Percentiles rank a stretch among this genome's conserved stretches.
Conservation (phyloP, 345 rosid genomes). For the Mangifera indica region DNA sequence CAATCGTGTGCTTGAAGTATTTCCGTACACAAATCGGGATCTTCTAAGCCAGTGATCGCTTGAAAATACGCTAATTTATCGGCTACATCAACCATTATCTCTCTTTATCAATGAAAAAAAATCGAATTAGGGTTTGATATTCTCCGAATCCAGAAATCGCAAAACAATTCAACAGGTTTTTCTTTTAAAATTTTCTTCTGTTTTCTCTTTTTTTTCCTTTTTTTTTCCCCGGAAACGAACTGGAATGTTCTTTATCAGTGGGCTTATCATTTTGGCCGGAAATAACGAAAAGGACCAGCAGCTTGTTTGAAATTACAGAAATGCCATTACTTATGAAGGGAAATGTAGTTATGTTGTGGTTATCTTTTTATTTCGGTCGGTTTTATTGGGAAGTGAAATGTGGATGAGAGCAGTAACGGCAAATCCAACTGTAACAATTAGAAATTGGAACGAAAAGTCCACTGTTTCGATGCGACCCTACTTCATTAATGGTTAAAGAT, state of each 20-base stretch:
- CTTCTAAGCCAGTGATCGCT: conserved; percentile 91
- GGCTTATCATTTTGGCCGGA: not conserved
- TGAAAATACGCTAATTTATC: conserved; percentile 90
- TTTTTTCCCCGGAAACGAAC: not conserved
- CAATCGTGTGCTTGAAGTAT: conserved; percentile 94
- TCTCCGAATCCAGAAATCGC: not conserved
- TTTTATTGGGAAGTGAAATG: not conserved
- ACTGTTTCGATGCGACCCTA: not conserved
- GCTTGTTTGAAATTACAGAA: not conserved
- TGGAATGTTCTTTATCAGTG: not conserved
- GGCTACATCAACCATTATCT: conserved; percentile 72
- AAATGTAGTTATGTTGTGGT: not conserved
- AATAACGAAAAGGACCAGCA: not conserved
- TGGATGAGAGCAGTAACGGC: not conserved
- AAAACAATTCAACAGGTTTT: not conserved
- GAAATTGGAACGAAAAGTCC: not conserved
- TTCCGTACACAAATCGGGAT: conserved; percentile 86
- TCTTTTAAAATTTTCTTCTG: not conserved
- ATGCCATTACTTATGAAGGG: not conserved
- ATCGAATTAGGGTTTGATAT: not conserved
- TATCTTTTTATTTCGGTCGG: not conserved
- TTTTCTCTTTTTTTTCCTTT: too few species aligned
- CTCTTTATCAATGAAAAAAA: not conserved
- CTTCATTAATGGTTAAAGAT: not conserved
- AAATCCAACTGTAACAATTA: not conserved